Evolutionary conservation across 2,329 filamentous ascomycete genomes (phyloP).

Genomic region (Aotearoamyces nothofagi): DNA sequence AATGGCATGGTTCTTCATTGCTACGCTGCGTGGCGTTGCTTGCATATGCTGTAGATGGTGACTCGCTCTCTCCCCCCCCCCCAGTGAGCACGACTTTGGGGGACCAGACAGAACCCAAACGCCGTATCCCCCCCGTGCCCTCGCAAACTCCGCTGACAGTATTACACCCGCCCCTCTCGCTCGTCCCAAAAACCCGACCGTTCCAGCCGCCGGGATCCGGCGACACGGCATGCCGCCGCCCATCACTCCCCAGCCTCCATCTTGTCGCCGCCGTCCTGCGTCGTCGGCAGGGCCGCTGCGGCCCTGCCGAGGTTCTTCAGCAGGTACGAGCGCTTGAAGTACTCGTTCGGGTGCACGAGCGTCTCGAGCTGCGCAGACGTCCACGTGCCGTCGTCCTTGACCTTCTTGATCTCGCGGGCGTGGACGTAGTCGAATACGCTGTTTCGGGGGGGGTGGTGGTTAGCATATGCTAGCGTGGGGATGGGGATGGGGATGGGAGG

Average conservation of each 20-base stretch:
- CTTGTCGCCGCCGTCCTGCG: not conserved
- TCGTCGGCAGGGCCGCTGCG: conserved; percentile 5
- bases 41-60: no score
- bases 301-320: conserved; percentile 55
- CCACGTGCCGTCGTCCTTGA: conserved; percentile 61
- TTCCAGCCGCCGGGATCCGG: not conserved
- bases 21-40: no score
- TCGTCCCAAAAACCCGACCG: no score
- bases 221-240: not conserved
- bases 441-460: conserved; percentile 1
- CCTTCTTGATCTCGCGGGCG: conserved; percentile 60
- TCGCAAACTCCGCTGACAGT: no score
- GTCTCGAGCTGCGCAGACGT: conserved; percentile 71
- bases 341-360: conserved; percentile 93
- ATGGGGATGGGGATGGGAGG: not conserved
- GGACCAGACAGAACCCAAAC: no score
- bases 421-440: conserved; percentile 83
- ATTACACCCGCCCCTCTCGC: no score
- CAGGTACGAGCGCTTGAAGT: conserved; percentile 88
- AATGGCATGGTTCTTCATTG: no score
- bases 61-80: no score
- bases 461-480: not conserved
- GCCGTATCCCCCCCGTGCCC: no score
- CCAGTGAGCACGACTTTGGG: no score
- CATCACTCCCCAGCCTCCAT: not conserved